phyloP scores from a whole-genome alignment of 352 stramenopile genomes.

The Phytophthora multivora region DNA sequence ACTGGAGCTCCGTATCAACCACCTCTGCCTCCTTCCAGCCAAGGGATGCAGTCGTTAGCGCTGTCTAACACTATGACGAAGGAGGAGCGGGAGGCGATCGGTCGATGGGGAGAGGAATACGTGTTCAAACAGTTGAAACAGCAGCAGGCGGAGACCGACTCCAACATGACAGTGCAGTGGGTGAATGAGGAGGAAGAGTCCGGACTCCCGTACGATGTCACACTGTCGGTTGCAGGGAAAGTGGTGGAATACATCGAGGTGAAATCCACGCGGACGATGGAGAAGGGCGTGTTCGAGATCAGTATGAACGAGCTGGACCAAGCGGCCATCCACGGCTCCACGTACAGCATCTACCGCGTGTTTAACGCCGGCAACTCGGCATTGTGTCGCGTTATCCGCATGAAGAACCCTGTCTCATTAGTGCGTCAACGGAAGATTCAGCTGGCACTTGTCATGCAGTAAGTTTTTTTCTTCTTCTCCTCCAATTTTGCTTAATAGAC shows the following conservation, averaged over 20 bases:
- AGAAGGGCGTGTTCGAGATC: slow-evolving; percentile 90
- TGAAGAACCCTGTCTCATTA: slow-evolving; percentile 85
- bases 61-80: slow-evolving; percentile 71
- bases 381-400: slow-evolving; percentile 77
- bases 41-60: slow-evolving; percentile 21
- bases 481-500: slow-evolving; percentile 15
- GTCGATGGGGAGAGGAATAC: slow-evolving; percentile 85
- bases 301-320: slow-evolving; percentile 90
- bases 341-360: slow-evolving; percentile 86
- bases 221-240: slow-evolving; percentile 46
- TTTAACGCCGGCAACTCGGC: slow-evolving; percentile 80
- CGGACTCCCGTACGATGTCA: slow-evolving; percentile 83
- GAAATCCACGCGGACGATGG: slow-evolving; percentile 87
- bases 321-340: slow-evolving; percentile 73
- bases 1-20: slow-evolving; percentile 14
- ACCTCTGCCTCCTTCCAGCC: slow-evolving; percentile 6
- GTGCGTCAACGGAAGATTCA: slow-evolving; percentile 85
- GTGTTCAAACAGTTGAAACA: slow-evolving; percentile 75
- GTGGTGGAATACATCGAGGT: slow-evolving; percentile 87
- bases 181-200: slow-evolving; percentile 84
- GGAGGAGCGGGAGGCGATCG: slow-evolving; percentile 75
- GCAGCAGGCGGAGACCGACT: slow-evolving; percentile 42
- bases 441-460: slow-evolving; percentile 84
- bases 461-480: too few species aligned
- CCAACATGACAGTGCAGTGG: slow-evolving; percentile 63